A percentile compares a stretch with the other conserved stretches of the same genome.
These are phyloP conservation scores for Fusarium austroafricanum DNA, from an alignment of 2,329 filamentous ascomycete genomes.

Conservation along the genomic window DNA sequence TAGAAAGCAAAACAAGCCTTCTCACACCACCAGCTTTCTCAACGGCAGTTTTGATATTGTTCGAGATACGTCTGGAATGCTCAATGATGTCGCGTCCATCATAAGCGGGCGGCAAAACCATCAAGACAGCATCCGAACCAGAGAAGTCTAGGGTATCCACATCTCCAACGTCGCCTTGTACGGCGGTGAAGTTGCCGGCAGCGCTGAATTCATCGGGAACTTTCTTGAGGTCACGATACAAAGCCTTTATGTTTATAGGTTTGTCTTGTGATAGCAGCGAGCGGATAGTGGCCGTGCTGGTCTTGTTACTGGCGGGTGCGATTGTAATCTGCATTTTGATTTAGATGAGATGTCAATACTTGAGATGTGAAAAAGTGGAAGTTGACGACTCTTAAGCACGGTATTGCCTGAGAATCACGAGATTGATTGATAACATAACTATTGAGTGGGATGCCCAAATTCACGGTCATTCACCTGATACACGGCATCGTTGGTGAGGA, in stretches of 20 bases:
- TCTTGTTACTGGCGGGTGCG: slow-evolving; percentile 50
- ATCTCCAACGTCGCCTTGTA: slow-evolving; percentile 48
- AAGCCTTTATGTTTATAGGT: slow-evolving; percentile 35
- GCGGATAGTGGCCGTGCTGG: slow-evolving; percentile 47
- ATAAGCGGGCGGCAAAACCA: slow-evolving; percentile 48
- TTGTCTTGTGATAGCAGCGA: slow-evolving; percentile 37
- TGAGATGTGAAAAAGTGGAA: neutral
- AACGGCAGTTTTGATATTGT: slow-evolving; percentile 47
- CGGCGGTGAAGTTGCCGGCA: slow-evolving; percentile 43
- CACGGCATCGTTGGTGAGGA: neutral
- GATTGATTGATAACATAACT: no score
- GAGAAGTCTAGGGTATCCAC: slow-evolving; percentile 47
- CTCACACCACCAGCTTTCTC: slow-evolving; percentile 43
- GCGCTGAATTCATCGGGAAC: slow-evolving; percentile 47
- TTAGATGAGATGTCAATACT: rapidly evolving
- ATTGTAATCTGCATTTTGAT: slow-evolving; percentile 36
- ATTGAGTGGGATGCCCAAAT: neutral
- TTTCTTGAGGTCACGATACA: slow-evolving; percentile 48
- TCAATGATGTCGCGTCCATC: slow-evolving; percentile 42
- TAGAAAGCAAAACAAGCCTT: slow-evolving; percentile 49
- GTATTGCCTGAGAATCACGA: neutral
- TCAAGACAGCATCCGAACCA: slow-evolving; percentile 46
- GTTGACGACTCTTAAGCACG: rapidly evolving
- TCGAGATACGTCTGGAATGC: slow-evolving; percentile 36
- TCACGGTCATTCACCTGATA: neutral